Percentiles rank a stretch among this genome's conserved stretches.
phyloP scores from a whole-genome alignment of 1,284 basidiomycete species.

The Ustilago sp. region DNA sequence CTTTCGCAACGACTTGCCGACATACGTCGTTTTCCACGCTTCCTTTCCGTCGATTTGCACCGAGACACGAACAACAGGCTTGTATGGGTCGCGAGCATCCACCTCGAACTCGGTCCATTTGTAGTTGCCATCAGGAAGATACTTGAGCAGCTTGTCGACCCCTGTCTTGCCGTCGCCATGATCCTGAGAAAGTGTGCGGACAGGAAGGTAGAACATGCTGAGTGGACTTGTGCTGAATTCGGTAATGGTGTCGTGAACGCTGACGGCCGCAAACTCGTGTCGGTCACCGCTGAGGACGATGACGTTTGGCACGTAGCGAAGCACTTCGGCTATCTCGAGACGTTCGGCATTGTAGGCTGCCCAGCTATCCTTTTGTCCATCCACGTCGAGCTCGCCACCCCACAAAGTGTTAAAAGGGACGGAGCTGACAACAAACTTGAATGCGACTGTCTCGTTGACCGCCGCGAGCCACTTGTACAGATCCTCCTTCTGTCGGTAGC shows the following conservation, averaged over 20 bases:
- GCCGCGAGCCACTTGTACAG: constrained; percentile 76
- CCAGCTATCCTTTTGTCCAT: constrained; percentile 78
- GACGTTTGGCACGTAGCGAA: constrained; percentile 78
- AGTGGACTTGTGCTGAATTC: constrained; percentile 78
- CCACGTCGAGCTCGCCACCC: constrained; percentile 73
- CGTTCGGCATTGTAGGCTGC: constrained; percentile 78
- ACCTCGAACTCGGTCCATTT: constrained; percentile 78
- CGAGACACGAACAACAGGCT: constrained; percentile 72
- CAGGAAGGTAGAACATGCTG: constrained; percentile 71
- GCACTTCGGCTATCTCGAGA: constrained; percentile 58
- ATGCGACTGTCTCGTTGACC: constrained; percentile 80
- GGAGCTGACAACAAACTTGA: constrained; percentile 83
- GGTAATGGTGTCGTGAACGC: constrained; percentile 70
- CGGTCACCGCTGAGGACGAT: constrained; percentile 75
- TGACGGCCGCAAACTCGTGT: constrained; percentile 80
- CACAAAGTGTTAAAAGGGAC: constrained; percentile 84
- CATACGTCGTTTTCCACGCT: constrained; percentile 73
- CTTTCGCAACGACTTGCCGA: constrained; percentile 63
- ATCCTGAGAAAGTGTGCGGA: constrained; percentile 70
- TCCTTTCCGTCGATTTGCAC: constrained; percentile 77
- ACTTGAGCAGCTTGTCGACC: constrained; percentile 77
- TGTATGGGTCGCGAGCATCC: constrained; percentile 75
- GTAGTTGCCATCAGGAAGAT: constrained; percentile 69
- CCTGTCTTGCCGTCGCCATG: constrained; percentile 72
- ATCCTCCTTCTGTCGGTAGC: constrained; percentile 76